Evolutionary conservation across 208 protist genomes (phyloP), one percentile per base, ranked within the genome.

Genomic region (Leishmania tarentolae): DNA sequence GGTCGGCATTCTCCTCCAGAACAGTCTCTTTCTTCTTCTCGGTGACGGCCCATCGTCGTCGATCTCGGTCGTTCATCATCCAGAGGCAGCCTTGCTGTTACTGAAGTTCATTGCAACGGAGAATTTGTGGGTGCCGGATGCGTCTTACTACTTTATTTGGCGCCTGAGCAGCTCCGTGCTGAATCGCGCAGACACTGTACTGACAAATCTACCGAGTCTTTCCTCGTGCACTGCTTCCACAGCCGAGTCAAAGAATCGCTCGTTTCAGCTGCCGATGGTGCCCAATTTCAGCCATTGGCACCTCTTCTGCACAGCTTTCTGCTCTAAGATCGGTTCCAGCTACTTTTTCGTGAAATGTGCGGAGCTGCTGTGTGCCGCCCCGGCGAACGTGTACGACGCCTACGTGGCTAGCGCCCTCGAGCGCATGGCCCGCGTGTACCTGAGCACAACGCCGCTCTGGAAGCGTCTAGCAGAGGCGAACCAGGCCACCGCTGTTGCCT

Each of bases 321-420:
- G 90, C 87, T 82, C 84, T 21, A 76, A 81, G 46, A 93, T 94
- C 85, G 68, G 80, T 15, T 84, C 90, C 31, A 82, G 83, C 47
- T 94, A 89, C 74, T 96, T 96, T 80, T 88, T 82, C 24, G 86
- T 95, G 15, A 91, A 93, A 81, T 85, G 88, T 19, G 84, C 92
- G 24, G 86, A 94, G 75, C 83, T 75, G 31, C 75, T 96, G 37
- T 83, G 87, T 57, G 63, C 85, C 42, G 89, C 90, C 0, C 89
- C 90, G 31, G 70, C 75, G 53, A 80, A 65, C 24, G 82, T 82
- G 31, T 86, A 86, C 78, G 82, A 86, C 68, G 82, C 82, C 78
- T 86, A 86, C 78, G 56, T 90, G 46, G 75, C 75, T 50, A 57
- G 71, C 56, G 65, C 82, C 35, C 57, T 87, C 59, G 84, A 81